Evolutionary conservation across 1,284 basidiomycete species (phyloP), one percentile per base, ranked within the genome.

Genomic region (Ganoderma meredithae): DNA sequence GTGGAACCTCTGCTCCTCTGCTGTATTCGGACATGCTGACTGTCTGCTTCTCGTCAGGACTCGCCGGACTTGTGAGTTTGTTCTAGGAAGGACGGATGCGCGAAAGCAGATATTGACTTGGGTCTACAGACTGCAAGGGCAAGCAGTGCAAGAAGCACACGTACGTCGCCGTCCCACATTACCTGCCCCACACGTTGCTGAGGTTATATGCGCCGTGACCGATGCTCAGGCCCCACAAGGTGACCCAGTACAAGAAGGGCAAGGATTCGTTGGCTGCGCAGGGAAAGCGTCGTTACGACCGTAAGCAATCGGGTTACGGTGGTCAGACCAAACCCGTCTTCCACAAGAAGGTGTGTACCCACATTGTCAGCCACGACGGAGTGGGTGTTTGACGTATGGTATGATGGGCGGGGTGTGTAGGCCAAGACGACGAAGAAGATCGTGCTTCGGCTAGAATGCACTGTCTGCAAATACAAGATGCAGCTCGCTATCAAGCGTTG

Each of bases 281-380:
- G 87, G 98, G 97, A 86, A 99, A 99, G 93, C 95, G 97, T 81
- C 96, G 98, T 89, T 99, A 99, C 86, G 97, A 98, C 88, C 91
- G 95, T 78, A 98, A 98, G 89, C 96, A 98, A 85, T 94, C 93
- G 79, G 97, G 97, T 87, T 99, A 99, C 86, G 97, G 97, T 94
- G 97, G 97, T 88, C 97, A 98, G 89, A 99, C 97, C 74, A 99
- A 99, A 90, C 97, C 98, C 76, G 97, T 99, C 83, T 99, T 99
- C 93, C 97, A 99, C 94, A 99, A 97, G 88, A 97, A 96, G 91
- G 94, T 91, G 72, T 76, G 85, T 83, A 13, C 22, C n/a, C 1
- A 4, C 0, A 3, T 15, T 47, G 41, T 22, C 27, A 12, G 43
- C 71, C 49, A 78, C 93, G 91, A 91, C 22, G 69, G 95, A 95